Conservation (phyloP, 306 rosid species). For the Delonix regia region DNA sequence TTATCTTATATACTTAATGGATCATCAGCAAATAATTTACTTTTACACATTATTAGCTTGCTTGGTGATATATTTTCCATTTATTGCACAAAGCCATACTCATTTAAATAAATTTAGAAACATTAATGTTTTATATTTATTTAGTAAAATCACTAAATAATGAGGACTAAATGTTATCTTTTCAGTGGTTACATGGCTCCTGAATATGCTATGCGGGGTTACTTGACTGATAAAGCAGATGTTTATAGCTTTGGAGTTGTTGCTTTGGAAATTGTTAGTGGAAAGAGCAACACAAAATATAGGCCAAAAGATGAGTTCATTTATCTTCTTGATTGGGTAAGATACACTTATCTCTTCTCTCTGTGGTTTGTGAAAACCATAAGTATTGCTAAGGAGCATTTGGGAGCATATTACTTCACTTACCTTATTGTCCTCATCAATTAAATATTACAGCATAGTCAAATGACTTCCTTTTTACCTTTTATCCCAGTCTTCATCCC, state of each 20-base stretch:
- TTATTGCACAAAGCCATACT: not conserved
- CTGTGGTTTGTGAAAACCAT: not conserved
- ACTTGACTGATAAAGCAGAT: slow-evolving; percentile 83
- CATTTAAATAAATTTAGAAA: slow-evolving; percentile 9
- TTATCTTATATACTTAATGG: not conserved
- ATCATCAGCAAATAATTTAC: not conserved
- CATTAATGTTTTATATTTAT: not conserved
- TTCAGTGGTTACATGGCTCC: slow-evolving; percentile 94
- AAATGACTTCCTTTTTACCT: not conserved
- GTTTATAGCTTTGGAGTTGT: slow-evolving; percentile 83
- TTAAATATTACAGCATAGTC: not conserved
- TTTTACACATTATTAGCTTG: not conserved
- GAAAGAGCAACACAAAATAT: slow-evolving; percentile 74
- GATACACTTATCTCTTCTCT: not conserved
- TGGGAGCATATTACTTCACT: not conserved
- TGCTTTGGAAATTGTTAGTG: slow-evolving; percentile 75
- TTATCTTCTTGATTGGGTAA: slow-evolving; percentile 92
- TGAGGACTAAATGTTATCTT: slow-evolving; percentile 10
- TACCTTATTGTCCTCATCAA: slow-evolving; percentile 4
- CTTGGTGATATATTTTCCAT: not conserved
- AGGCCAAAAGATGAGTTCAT: slow-evolving; percentile 77
- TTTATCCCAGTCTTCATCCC: not conserved
- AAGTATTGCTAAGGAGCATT: slow-evolving; percentile 7
- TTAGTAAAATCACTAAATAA: slow-evolving; percentile 27
- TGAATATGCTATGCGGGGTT: slow-evolving; percentile 82